phyloP scores from a whole-genome alignment of 352 stramenopile species.

The Phytophthora melonis region DNA sequence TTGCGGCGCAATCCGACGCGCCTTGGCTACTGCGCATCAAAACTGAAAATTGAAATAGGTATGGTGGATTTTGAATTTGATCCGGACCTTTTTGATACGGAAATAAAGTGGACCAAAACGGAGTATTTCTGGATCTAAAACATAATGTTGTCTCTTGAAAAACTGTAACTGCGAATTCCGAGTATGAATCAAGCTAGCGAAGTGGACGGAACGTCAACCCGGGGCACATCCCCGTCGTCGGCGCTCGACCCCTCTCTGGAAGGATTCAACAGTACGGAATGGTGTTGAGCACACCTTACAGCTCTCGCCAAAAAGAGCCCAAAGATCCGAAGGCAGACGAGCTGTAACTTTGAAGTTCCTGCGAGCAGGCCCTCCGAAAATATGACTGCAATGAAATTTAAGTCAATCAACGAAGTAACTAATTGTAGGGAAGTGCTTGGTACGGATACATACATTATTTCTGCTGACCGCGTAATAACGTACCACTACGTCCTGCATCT shows the following conservation, averaged over 20 bases:
- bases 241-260: too few species aligned
- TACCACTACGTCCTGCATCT: neutral
- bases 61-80: constrained; percentile 1
- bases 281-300: too few species aligned
- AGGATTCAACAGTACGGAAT: too few species aligned
- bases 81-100: neutral
- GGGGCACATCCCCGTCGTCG: too few species aligned
- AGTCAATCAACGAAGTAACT: neutral
- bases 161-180: too few species aligned
- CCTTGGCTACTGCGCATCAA: neutral
- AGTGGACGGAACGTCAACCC: too few species aligned
- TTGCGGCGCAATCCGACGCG: neutral
- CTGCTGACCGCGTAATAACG: neutral
- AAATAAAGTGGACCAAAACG: neutral
- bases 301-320: too few species aligned
- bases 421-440: neutral
- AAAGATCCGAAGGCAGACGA: too few species aligned
- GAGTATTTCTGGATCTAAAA: too few species aligned
- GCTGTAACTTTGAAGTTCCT: too few species aligned
- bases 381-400: neutral
- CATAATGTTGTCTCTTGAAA: too few species aligned
- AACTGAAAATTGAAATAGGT: neutral
- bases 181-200: too few species aligned
- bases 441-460: neutral
- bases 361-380: neutral